Conservation (phyloP, 2,329 filamentous ascomycete genomes). For the Calycina herbarum region DNA sequence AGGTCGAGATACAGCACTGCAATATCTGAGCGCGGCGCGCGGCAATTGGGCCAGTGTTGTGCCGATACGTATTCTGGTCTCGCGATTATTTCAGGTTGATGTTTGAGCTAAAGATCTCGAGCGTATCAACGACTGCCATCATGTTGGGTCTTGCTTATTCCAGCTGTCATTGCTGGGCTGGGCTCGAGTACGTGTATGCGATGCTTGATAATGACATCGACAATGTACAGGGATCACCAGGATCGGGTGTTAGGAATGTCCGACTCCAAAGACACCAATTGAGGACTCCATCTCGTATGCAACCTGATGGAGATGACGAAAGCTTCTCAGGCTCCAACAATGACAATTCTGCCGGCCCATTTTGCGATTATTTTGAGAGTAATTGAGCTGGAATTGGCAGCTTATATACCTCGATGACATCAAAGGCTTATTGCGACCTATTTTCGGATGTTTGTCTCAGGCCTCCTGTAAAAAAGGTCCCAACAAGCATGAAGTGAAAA, state of each 20-base stretch:
- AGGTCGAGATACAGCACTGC: not conserved
- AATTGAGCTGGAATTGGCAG: not conserved
- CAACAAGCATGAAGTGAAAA: no score
- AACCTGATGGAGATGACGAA: not conserved
- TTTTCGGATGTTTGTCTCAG: not conserved
- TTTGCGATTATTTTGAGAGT: not conserved
- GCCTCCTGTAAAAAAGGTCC: no score
- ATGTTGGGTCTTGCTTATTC: not conserved
- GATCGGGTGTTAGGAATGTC: not conserved
- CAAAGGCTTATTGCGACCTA: not conserved
- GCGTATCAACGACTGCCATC: not conserved
- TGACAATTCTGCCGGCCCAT: no score
- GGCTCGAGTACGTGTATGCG: not conserved
- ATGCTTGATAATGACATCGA: conserved; percentile 3
- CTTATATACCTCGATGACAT: not conserved
- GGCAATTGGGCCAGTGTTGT: not conserved
- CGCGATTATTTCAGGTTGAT: not conserved
- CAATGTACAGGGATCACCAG: not conserved
- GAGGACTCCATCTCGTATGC: not conserved
- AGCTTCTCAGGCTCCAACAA: not conserved
- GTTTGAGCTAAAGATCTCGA: not conserved
- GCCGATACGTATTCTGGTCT: not conserved
- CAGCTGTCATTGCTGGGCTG: not conserved
- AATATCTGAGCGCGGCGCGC: not conserved
- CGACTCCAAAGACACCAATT: not conserved